Evolutionary conservation across 2,329 filamentous ascomycete genomes (phyloP).

Genomic region (Ceratocystis huliohia): DNA sequence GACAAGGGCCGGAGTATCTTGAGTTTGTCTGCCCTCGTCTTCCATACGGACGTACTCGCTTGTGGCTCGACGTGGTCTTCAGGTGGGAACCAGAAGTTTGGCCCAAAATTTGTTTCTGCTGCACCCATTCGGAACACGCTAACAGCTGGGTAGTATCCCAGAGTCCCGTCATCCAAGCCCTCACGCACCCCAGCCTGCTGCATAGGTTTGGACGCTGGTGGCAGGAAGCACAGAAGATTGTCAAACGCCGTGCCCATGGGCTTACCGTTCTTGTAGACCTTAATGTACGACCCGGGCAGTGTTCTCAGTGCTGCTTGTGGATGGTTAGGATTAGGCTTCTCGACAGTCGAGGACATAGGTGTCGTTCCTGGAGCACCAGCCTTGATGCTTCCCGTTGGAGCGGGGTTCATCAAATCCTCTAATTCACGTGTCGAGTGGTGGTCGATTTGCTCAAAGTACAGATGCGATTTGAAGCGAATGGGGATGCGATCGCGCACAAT

Average conservation of each 20-base stretch:
- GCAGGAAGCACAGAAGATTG: slow-evolving; percentile 78
- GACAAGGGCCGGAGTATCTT: slow-evolving; percentile 11
- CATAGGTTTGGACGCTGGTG: slow-evolving; percentile 68
- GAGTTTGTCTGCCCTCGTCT: neutral
- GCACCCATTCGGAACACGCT: slow-evolving; percentile 86
- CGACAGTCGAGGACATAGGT: slow-evolving; percentile 24
- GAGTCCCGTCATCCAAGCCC: slow-evolving; percentile 83
- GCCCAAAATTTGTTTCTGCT: slow-evolving; percentile 87
- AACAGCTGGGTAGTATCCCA: slow-evolving; percentile 90
- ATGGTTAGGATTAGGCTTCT: slow-evolving; percentile 59
- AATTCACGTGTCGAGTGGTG: slow-evolving; percentile 80
- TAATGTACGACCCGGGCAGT: slow-evolving; percentile 73
- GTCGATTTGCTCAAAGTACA: slow-evolving; percentile 87
- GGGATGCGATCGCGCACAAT: slow-evolving; percentile 91
- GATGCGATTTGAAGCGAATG: slow-evolving; percentile 83
- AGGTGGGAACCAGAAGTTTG: slow-evolving; percentile 82
- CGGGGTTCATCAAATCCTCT: slow-evolving; percentile 67
- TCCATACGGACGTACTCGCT: slow-evolving; percentile 21
- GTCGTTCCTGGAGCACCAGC: slow-evolving; percentile 31
- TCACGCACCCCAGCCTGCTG: slow-evolving; percentile 61
- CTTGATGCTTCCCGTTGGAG: slow-evolving; percentile 35
- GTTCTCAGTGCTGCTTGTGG: slow-evolving; percentile 64
- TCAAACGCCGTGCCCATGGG: slow-evolving; percentile 79
- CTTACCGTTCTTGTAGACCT: slow-evolving; percentile 84
- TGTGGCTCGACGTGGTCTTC: slow-evolving; percentile 38